Evolutionary conservation across 176 grass and related monocot species (phyloP).

Genomic region (Secale cereale): DNA sequence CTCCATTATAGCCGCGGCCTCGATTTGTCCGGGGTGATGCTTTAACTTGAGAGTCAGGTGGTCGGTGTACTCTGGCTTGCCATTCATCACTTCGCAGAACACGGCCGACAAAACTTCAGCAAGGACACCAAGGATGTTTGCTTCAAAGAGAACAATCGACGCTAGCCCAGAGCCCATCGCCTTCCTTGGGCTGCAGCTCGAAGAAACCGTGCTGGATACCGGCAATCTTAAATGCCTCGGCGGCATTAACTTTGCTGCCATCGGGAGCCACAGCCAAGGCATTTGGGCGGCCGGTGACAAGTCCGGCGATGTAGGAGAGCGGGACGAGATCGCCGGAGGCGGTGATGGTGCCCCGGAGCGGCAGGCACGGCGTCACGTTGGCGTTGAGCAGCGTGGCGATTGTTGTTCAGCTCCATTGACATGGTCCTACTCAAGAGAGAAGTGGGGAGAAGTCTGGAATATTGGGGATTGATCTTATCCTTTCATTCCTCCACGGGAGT

Average conservation of each 20-base stretch:
- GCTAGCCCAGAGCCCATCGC: constrained; percentile 63
- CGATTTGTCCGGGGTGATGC: constrained; percentile 65
- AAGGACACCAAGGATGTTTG: neutral
- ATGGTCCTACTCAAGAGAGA: too few relatives aligned
- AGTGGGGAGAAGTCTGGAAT: too few relatives aligned
- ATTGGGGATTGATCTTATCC: too few relatives aligned
- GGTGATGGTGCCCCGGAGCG: constrained; percentile 78
- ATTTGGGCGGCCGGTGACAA: constrained; percentile 57
- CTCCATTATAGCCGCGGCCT: constrained; percentile 62
- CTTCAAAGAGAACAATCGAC: neutral
- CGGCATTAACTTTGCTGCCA: too few relatives aligned
- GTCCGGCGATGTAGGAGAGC: constrained; percentile 73
- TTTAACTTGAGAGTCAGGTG: constrained; percentile 82
- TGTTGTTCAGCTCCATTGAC: too few relatives aligned
- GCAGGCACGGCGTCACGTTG: constrained; percentile 79
- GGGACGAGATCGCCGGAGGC: constrained; percentile 80
- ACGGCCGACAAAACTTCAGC: neutral
- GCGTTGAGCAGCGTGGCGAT: constrained; percentile 65
- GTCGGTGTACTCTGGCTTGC: constrained; percentile 81
- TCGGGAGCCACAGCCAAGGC: too few relatives aligned
- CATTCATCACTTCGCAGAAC: constrained; percentile 82
- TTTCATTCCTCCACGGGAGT: too few relatives aligned
- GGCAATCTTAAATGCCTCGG: constrained; percentile 48
- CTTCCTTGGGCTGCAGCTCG: constrained; percentile 80
- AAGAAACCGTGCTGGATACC: constrained; percentile 55